Base-by-base conservation (phyloP, 2,329 filamentous ascomycete species). In the Xylaria sp. region DNA sequence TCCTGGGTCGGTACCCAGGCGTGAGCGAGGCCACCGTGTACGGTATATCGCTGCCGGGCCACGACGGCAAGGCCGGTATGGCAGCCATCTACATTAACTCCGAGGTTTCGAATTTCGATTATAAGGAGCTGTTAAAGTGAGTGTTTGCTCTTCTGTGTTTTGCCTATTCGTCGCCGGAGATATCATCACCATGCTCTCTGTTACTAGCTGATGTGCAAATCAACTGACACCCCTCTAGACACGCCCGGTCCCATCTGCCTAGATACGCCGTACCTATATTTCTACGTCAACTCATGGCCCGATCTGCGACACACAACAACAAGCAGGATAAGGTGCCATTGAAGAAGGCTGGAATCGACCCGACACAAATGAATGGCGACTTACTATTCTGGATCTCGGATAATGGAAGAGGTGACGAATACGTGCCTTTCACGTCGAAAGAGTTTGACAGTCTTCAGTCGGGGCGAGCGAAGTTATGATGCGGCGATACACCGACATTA, bases 271-370 rank as follows among this genome's bases (percentile, higher is more conserved):
- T 94, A 1, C 92, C 92, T 0, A 80, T 94, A 1, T 94, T 94
- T 81, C 75, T 94, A 51, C 84, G 92, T 0, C 79, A 93, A 20
- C 85, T 92, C 25, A 81, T 85, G 51, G 82, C 82, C 44, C 84
- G 86, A 65, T 87, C 85, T 31, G 87, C 90, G 6, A 91, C 89
- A 74, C 90, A 92, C 76, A 94, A 94, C 74, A 91, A 93, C 78
- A 94, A 94, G 81, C 92, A 94, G 80, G 92, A 93, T 77, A 94
- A 94, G 78, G 86, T 90, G 1, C 89, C 89, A 0, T 81, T 94
- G 55, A 85, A 90, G 74, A 86, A 87, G 55, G 90, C 92, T 71
- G 91, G 91, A 0, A 86, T 92, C 15, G 87, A 92, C 77, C 86
- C 88, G 1, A 79, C 79, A 28, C 84, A 84, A 75, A 80, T 84